Conservation (phyloP, 1,139 yeast species). For the Suhomyces kunorum region DNA sequence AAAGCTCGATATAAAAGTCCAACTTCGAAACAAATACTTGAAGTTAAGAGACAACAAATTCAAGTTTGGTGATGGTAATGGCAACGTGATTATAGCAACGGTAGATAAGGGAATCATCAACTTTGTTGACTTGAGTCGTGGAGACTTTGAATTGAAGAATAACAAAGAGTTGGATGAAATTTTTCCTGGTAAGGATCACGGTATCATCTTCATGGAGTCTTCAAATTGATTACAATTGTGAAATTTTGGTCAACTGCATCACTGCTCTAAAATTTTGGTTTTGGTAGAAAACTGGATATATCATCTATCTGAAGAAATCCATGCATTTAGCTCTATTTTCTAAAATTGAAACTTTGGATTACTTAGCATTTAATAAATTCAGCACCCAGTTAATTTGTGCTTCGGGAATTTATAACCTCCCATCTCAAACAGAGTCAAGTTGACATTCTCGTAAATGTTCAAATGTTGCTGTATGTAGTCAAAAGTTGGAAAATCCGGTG, state of each 20-base stretch:
- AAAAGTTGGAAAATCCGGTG: constrained; percentile 27
- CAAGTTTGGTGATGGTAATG: constrained; percentile 44
- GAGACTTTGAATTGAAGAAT: constrained; percentile 53
- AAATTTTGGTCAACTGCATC: no score
- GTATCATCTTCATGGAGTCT: constrained; percentile 18
- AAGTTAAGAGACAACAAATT: constrained; percentile 30
- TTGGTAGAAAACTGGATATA: no score
- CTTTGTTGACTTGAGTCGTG: constrained; percentile 60
- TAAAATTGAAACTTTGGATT: background rate
- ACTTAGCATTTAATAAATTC: background rate
- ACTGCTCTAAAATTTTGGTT: no score
- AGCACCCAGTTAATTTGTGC: constrained; percentile 17
- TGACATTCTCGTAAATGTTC: constrained; percentile 25
- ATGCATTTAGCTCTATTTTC: no score
- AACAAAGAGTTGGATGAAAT: constrained; percentile 19
- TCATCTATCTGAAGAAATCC: no score
- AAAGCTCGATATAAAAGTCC: constrained; percentile 28
- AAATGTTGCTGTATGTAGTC: constrained; percentile 27
- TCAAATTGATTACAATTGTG: no score
- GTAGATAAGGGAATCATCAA: constrained; percentile 74
- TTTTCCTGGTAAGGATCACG: constrained; percentile 20
- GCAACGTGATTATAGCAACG: constrained; percentile 60
- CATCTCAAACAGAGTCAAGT: constrained; percentile 25
- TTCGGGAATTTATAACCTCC: constrained; percentile 31
- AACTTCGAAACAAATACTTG: constrained; percentile 29